Evolutionary conservation across 192 early-diverging fungal genomes (phyloP), one percentile per base, ranked within the genome.

Genomic region (Chytriomyces confervae): DNA sequence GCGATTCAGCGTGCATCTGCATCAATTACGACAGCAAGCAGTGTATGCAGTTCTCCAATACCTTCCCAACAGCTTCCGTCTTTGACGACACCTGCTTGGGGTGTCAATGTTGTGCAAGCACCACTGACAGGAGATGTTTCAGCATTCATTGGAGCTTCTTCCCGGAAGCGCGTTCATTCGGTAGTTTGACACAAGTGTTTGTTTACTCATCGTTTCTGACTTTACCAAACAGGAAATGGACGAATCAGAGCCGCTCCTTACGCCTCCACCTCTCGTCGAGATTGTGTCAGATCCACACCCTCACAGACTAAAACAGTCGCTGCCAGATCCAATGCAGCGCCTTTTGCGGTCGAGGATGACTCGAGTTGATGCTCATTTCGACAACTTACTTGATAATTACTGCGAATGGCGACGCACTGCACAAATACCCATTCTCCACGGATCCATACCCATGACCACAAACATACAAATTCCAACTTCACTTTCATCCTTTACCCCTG

Each of bases 331-430:
- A 36, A 36, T 36, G 36, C 36, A 36, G 36, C 36, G 36, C 36
- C 36, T 36, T 36, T 36, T 36, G 36, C 36, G 46, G 43, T 44
- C 64, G 9, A 53, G 61, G 20, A 70, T 62, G 68, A 43, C 16
- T 16, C 48, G 77, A 3, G 29, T 93, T 3, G 81, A 86, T 4
- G 82, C 85, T 20, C 92, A 93, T 71, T 91, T 93, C 73, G 80
- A 85, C 49, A 94, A 95, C 65, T 77, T 96, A 6, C 89, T 92
- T 72, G 72, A 89, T 20, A 87, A 83, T 69, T 96, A 96, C 84
- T 93, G 92, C 82, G 84, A 85, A 46, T 81, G 85, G 67, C 86
- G 91, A 18, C 44, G 43, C 53, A 24, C 36, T 44, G 1, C 50
- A 7, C 50, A 72, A 45, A 57, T 24, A 9, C 24, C 70, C 70